A percentile compares a stretch with the other conserved stretches of the same genome.
These are phyloP conservation scores for Amaranthus palmeri DNA, from an alignment of 148 eudicot species.

Conservation along the genomic window DNA sequence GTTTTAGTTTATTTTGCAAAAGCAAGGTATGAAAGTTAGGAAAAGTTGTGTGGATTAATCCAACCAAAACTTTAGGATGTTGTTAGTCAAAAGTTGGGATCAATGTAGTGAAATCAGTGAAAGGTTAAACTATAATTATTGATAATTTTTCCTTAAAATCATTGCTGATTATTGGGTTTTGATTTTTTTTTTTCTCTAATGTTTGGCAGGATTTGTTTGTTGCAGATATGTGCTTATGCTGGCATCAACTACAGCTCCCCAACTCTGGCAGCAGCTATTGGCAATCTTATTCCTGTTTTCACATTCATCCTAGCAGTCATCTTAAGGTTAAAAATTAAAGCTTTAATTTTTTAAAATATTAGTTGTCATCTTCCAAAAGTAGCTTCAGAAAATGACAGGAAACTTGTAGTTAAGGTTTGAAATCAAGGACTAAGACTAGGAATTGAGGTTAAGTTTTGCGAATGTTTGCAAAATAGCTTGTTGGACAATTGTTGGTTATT, in stretches of 20 bases:
- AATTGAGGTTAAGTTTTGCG: background rate
- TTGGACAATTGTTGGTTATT: background rate
- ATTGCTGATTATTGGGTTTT: background rate
- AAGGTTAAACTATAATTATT: background rate
- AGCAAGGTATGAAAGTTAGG: too few relatives aligned
- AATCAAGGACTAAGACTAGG: background rate
- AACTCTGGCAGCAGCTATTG: constrained; percentile 63
- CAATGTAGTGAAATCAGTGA: too few relatives aligned
- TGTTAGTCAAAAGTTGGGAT: too few relatives aligned
- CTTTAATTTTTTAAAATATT: background rate
- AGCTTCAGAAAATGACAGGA: background rate
- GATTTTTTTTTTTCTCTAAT: constrained; percentile 13
- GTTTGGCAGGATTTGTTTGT: constrained; percentile 48
- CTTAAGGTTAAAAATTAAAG: constrained; percentile 33
- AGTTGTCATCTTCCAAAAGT: background rate
- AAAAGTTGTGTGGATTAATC: too few relatives aligned
- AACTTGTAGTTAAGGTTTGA: background rate
- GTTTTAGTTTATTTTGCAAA: too few relatives aligned
- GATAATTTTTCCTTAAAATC: background rate
- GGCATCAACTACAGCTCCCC: constrained; percentile 65
- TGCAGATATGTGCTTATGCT: constrained; percentile 44
- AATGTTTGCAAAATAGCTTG: background rate
- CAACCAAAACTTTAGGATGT: too few relatives aligned
- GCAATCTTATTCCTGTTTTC: constrained; percentile 57
- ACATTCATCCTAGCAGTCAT: constrained; percentile 61